Evolutionary conservation across 1,139 yeast species (phyloP), one percentile per base, ranked within the genome.

Genomic region (Geotrichum phurueaensis): DNA sequence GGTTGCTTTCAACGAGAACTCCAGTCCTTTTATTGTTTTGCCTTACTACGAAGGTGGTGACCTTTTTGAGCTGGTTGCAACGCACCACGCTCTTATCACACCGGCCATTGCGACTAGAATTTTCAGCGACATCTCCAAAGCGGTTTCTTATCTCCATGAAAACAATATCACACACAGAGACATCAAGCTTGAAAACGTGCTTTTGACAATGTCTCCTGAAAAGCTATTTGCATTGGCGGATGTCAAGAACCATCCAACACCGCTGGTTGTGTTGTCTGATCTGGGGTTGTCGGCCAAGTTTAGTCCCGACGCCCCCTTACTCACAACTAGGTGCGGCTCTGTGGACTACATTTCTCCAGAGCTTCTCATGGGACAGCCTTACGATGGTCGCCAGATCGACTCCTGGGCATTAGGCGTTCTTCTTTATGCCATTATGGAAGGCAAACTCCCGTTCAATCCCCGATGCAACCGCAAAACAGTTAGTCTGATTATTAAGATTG

Each of bases 311-410:
- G 78, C 81, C 64, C 89, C 91, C 49, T 68, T 86, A 61, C 79
- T 95, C 33, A 80, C 87, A 1, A 92, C 98, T 0, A 76, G 98
- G 62, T 94, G 99, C 73, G 99, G 99, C 0, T 88, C 96, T 0
- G 96, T 89, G 65, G 98, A 94, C 72, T 94, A 94, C 68, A 96
- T 94, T 2, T 86, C 97, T 0, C 99, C 99, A 0, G 99, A 94
- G 71, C 77, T 94, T 43, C 76, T 94, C 51, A 84, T 94, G 84
- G 98, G 98, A 0, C 79, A 89, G 62, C 86, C 90, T 18, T 94
- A 94, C 70, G 92, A 92, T 69, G 99, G 99, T 3, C 82, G 87
- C 60, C 83, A 89, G 65, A 87, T 95, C 53, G 99, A 94, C 70
- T 80, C 94, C 18, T 94, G 99, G 99, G 89, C 97, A 0, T 75